Evolutionary conservation across 164 flowering plant species (phyloP).

Genomic region (Stephania japonica): DNA sequence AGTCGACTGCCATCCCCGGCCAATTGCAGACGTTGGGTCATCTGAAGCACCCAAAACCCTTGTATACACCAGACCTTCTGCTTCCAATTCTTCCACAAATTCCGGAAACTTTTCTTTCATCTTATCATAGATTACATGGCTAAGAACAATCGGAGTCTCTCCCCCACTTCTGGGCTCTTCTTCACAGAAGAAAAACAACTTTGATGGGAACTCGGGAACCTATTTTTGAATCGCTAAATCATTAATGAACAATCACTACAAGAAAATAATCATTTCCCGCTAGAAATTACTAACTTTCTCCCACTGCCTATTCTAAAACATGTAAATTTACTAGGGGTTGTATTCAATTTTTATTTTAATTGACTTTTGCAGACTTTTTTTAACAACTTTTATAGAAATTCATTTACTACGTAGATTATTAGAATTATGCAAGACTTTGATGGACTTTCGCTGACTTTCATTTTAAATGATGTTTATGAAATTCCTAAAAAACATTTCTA

Average conservation of each 20-base stretch:
- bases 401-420: no score
- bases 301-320: no score
- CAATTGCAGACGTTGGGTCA: slow-evolving; percentile 85
- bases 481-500: no score
- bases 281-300: no score
- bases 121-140: slow-evolving; percentile 75
- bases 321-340: no score
- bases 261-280: no score
- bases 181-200: slow-evolving; percentile 90
- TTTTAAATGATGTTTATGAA: no score
- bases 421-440: no score
- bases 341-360: no score
- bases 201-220: slow-evolving; percentile 86
- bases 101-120: slow-evolving; percentile 76
- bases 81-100: slow-evolving; percentile 64
- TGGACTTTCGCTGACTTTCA: no score
- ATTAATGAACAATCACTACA: background rate
- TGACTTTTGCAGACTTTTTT: no score
- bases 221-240: slow-evolving; percentile 15
- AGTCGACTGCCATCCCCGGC: slow-evolving; percentile 93
- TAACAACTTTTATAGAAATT: no score
- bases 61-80: slow-evolving; percentile 63
- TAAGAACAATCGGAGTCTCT: slow-evolving; percentile 89
- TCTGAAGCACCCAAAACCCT: slow-evolving; percentile 70
- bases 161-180: slow-evolving; percentile 76